phyloP scores from a whole-genome alignment of 2,329 filamentous ascomycete genomes.

The Triangularia verruculosa region DNA sequence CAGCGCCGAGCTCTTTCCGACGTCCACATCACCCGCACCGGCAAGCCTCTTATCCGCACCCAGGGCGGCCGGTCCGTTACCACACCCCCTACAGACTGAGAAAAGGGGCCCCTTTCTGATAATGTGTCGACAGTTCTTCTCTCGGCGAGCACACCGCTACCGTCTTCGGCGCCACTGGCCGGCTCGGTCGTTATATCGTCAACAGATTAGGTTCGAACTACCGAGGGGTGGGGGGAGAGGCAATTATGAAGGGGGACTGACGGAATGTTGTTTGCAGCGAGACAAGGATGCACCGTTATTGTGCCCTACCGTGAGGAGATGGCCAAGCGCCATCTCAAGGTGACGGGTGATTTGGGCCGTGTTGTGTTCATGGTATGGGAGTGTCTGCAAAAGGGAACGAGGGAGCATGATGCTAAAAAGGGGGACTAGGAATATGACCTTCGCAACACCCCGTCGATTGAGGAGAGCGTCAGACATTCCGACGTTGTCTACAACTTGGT shows the following conservation, averaged over 20 bases:
- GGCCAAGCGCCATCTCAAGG: conserved; percentile 94
- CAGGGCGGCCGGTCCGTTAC: conserved; percentile 80
- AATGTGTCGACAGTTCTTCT: conserved; percentile 21
- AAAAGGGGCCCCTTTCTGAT: conserved; percentile 13
- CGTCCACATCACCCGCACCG: conserved; percentile 89
- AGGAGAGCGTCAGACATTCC: conserved; percentile 93
- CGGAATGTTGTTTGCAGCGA: conserved; percentile 54
- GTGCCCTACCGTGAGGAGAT: conserved; percentile 96
- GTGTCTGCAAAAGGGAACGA: not conserved
- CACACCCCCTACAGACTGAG: conserved; percentile 52
- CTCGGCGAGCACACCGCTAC: conserved; percentile 76
- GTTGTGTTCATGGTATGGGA: conserved; percentile 74
- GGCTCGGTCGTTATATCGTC: conserved; percentile 94
- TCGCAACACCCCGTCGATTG: conserved; percentile 89
- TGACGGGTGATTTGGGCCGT: conserved; percentile 89
- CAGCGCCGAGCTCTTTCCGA: conserved; percentile 66
- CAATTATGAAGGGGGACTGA: conserved; percentile 26
- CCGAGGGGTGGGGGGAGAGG: conserved; percentile 1
- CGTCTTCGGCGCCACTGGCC: conserved; percentile 95
- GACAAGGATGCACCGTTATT: conserved; percentile 90
- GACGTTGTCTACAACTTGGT: conserved; percentile 97
- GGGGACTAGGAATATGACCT: conserved; percentile 84
- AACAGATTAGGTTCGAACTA: conserved; percentile 71
- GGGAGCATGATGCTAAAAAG: conserved; percentile 18
- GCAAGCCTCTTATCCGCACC: conserved; percentile 87